Conservation (phyloP, 2,329 filamentous ascomycete species). For the Fusarium redolens region DNA sequence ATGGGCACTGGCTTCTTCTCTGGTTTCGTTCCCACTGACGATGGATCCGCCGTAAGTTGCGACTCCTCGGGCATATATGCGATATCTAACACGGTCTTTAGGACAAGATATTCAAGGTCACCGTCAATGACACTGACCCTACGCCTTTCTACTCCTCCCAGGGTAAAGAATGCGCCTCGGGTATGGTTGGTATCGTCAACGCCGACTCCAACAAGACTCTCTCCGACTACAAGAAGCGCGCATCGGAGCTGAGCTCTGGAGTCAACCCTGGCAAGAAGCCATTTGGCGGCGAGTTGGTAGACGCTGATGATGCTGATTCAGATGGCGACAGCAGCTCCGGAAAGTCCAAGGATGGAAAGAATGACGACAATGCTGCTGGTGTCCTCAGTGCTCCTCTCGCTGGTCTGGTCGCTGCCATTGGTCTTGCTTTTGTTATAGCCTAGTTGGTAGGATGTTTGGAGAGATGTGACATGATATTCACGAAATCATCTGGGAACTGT, state of each 20-base stretch:
- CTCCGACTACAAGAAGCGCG: constrained; percentile 48
- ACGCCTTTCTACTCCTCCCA: constrained; percentile 55
- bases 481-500: constrained; percentile 7
- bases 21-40: constrained; percentile 47
- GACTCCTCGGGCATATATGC: not conserved
- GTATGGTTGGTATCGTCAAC: constrained; percentile 57
- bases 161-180: constrained; percentile 50
- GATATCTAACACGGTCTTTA: constrained; percentile 27
- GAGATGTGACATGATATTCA: constrained; percentile 30
- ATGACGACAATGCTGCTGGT: constrained; percentile 31
- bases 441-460: constrained; percentile 1
- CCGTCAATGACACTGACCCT: constrained; percentile 48
- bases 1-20: constrained; percentile 53
- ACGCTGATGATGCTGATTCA: constrained; percentile 33
- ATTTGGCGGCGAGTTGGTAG: constrained; percentile 48
- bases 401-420: constrained; percentile 32
- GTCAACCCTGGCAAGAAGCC: constrained; percentile 43
- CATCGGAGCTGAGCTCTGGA: constrained; percentile 40
- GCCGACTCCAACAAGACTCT: constrained; percentile 46
- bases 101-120: constrained; percentile 52
- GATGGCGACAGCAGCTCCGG: constrained; percentile 5
- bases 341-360: constrained; percentile 19
- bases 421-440: constrained; percentile 33
- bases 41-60: constrained; percentile 45
- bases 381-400: constrained; percentile 28